phyloP scores from a whole-genome alignment of 2,329 filamentous ascomycete genomes.

The Acephala macrosclerotiorum region DNA sequence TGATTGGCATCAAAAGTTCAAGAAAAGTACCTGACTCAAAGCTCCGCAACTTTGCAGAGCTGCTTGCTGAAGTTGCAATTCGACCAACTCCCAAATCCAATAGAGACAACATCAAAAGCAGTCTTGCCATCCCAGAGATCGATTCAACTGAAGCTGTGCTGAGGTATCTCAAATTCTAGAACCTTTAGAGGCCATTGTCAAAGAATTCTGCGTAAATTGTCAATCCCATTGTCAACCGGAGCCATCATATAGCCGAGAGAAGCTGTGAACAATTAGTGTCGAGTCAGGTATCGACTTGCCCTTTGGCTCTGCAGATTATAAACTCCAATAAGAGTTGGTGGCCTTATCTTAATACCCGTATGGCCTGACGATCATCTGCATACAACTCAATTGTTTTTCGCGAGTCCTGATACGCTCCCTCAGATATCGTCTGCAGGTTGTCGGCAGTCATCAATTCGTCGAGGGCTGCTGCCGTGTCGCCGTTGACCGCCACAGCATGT shows the following conservation, averaged over 20 bases:
- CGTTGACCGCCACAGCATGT: constrained; percentile 18
- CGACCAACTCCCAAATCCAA: neutral
- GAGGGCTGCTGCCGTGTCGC: constrained; percentile 7
- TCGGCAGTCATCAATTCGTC: constrained; percentile 16
- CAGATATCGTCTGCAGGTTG: constrained; percentile 6
- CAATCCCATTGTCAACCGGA: neutral
- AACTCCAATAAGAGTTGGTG: constrained; percentile 31
- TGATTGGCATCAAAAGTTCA: neutral
- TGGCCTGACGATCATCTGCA: constrained; percentile 32
- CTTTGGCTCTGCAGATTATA: constrained; percentile 16
- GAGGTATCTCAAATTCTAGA: neutral
- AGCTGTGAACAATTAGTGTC: constrained; percentile 1
- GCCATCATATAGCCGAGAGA: constrained; percentile 11
- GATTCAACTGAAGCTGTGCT: neutral
- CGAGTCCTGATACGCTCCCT: constrained; percentile 25
- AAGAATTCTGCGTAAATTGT: neutral
- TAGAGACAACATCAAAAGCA: neutral
- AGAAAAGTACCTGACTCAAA: neutral
- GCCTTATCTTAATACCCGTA: constrained; percentile 35
- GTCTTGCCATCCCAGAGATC: neutral
- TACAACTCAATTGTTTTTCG: constrained; percentile 15
- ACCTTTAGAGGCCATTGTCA: neutral
- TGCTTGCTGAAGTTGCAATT: neutral
- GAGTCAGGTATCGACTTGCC: constrained; percentile 7
- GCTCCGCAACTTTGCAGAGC: neutral